These are phyloP conservation scores for Diaporthe capsici DNA, from an alignment of 2,329 filamentous ascomycete species.

Conservation along the genomic window DNA sequence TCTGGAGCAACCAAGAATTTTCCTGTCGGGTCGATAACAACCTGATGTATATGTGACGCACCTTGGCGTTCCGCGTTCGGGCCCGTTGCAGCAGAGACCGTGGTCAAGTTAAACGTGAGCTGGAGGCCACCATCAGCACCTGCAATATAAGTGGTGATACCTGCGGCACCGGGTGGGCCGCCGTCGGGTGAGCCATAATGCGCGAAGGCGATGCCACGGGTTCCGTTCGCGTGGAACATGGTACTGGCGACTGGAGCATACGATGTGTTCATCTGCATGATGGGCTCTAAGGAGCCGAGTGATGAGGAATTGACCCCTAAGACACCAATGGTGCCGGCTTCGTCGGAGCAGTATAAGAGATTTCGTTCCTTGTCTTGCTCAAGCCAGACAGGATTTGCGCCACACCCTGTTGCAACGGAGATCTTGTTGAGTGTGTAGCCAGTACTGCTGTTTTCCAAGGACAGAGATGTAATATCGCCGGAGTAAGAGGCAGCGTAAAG, in stretches of 20 bases:
- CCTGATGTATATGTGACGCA: slow-evolving; percentile 1
- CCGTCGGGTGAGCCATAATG: slow-evolving; percentile 7
- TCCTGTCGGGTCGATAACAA: background rate
- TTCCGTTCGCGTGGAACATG: background rate
- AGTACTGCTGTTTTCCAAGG: background rate
- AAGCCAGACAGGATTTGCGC: slow-evolving; percentile 1
- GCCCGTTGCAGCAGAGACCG: background rate
- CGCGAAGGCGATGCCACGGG: background rate
- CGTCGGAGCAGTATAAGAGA: slow-evolving; percentile 4
- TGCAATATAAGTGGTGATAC: background rate
- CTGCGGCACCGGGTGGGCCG: background rate
- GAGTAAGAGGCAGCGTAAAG: slow-evolving; percentile 13
- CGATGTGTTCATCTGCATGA: background rate
- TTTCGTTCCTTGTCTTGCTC: slow-evolving; percentile 1
- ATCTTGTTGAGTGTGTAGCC: background rate
- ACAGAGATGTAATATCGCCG: background rate
- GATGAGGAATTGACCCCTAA: background rate
- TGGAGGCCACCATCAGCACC: background rate
- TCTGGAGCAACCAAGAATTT: background rate
- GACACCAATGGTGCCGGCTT: background rate
- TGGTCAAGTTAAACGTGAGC: background rate
- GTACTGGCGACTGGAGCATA: background rate
- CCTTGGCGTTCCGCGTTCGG: background rate
- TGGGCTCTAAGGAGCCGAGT: background rate
- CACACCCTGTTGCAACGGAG: background rate